Base-by-base conservation (phyloP, 768 basidiomycete genomes). In the Tylopilus plumbeoviolaceoides region DNA sequence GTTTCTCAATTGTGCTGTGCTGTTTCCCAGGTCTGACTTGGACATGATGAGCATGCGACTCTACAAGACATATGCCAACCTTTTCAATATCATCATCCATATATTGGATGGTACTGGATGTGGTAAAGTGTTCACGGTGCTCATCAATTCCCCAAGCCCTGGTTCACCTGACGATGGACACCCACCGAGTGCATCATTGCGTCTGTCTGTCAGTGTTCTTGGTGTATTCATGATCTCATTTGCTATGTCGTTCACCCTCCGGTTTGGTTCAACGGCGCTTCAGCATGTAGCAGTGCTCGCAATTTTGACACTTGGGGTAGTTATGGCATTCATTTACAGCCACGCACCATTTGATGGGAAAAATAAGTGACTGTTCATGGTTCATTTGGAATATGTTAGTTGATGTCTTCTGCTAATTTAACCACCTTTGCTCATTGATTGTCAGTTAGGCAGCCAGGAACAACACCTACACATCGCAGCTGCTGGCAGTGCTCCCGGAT, bases 161-260 rank as follows among this genome's bases (percentile, higher is more conserved):
- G 91, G 89, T 20, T 91, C 91, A 21, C 83, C 89, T 4, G 94
- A 97, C 62, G 95, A 98, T 62, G 91, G 85, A 2, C 87, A 0
- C 95, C 95, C 0, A 85, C 85, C 1, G 95, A 98, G 56, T 82
- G 87, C 63, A 85, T 98, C 63, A 87, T 98, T 33, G 94, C 91
- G 0, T 82, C 84, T 3, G 80, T 95, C 30, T n/a, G 80, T 90
- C 6, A 71, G 86, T 0, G 62, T 78, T 28, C 66, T 85, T 3
- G 78, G 80, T 4, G 74, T 82, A 31, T 76, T 86, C 31, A 70
- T 77, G 7, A 58, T 85, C 10, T 87, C 91, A 1, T 76, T 87
- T 14, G 61, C 73, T 1, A 53, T 86, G 5, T 85, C 95, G 0
- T 86, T 98, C 61, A 75, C 81, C 6, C 89, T 91, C 56, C 81